Base-by-base conservation (phyloP, 257 asterid species). In the Phtheirospermum japonicum region DNA sequence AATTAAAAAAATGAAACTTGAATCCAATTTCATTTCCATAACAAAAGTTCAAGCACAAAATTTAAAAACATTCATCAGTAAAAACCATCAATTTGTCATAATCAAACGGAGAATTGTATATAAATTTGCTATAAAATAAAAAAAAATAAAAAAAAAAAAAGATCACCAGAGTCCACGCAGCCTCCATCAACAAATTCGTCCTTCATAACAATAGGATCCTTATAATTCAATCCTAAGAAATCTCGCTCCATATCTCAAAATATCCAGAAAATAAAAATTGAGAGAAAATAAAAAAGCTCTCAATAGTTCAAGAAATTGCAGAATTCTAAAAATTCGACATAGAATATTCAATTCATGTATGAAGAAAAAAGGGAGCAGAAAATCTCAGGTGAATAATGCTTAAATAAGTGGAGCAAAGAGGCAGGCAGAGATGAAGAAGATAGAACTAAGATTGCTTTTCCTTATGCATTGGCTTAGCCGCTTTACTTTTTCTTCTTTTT, bases 221-320 rank as follows among this genome's bases (percentile, higher is more conserved):
- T 79, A 8, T 59, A 67, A 63, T 70, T 83, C 80, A 85, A 66
- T 9, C 94, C 94, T 89, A 88, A 56, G 73, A 85, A 85, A 75
- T 88, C 94, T 60, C 87, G 77, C 83, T 85, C 94, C 96, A 88
- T 88, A 50, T 49, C 77, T 67, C 75, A 68, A 72, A 59, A 65
- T 68, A 63, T 18, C 33, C 60, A 34, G 18, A 4, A 2, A 16
- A 8, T 32, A 43, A 1, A 23, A 23, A 23, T 23, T 23, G 1
- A 3, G 3, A 30, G 18, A 30, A 10, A 9, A 48, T 13, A 57
- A 18, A 23, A 53, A 62, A 23, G 50, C 51, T 37, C 34, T 32
- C 54, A 16, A 59, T 12, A 37, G 33, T 52, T 18, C 20, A 56
- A 19, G 34, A 57, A 62, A 48, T 13, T 42, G 14, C 58, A 63